Evolutionary conservation across 2,329 filamentous ascomycete genomes (phyloP), one percentile per base, ranked within the genome.

Genomic region (Torrubiellomyces zombiae): DNA sequence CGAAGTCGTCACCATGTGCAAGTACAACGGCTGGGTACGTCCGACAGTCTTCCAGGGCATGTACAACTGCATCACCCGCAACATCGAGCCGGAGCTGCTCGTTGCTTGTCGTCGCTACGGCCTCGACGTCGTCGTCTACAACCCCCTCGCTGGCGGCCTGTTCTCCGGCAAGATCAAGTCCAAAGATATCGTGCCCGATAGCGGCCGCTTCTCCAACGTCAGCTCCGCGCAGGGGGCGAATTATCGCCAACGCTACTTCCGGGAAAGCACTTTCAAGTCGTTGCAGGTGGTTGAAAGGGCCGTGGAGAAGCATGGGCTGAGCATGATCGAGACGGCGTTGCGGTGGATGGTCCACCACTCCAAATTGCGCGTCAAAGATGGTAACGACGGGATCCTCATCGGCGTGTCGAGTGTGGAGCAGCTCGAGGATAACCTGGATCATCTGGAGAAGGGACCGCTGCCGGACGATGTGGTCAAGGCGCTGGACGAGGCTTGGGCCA

Each of bases 41-140:
- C 82, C 82, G 1, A 82, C 76, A 1, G 70, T 91, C 28, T 92
- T 81, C 50, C 81, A 89, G 50, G 83, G 64, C 39, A 86, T 91
- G 78, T 86, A 86, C 52, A 86, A 86, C 48, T 69, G 67, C 29
- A 78, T 85, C 36, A 80, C 73, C 13, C 69, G 81, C 26, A 67
- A 66, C 27, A 74, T 86, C 33, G 81, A 89, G 46, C 47, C 65
- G 1, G 80, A 89, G 47, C 56, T 89, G 20, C 63, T 89, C 27
- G 69, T 71, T 3, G 70, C 72, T 13, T 83, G 76, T 43, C 68
- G 69, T 13, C 67, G 77, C 26, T 86, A 82, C 45, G 77, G 76
- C 2, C 60, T 89, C 13, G 75, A 83, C 33, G 63, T 89, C 22
- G 79, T 86, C 6, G 59, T 81, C 20, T 86, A 85, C 53, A 91